These are phyloP conservation scores for Neurospora sp. DNA, from an alignment of 495 filamentous ascomycete species.

Conservation along the genomic window DNA sequence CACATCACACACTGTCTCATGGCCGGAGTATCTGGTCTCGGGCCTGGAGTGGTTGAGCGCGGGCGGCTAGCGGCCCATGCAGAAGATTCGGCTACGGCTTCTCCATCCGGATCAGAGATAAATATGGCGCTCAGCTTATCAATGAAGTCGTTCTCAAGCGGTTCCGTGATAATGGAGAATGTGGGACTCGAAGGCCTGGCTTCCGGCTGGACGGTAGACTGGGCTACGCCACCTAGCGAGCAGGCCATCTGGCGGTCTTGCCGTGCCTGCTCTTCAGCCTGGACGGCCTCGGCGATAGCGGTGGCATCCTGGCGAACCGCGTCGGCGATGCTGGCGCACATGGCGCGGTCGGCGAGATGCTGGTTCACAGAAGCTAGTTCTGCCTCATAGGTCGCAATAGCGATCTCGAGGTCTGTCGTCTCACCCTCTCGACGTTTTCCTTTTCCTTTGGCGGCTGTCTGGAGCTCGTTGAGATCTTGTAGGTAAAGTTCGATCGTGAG, in stretches of 20 bases:
- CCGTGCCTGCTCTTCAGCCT: constrained; percentile 14
- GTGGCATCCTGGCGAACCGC: constrained; percentile 20
- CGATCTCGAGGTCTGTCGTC: constrained; percentile 15
- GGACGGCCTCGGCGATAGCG: constrained; percentile 6
- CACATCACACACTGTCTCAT: constrained; percentile 6
- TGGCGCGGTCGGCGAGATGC: constrained; percentile 17
- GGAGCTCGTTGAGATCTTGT: constrained; percentile 21
- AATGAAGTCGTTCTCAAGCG: background rate
- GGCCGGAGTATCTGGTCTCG: background rate
- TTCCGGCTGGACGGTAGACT: background rate
- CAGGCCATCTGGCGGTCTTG: constrained; percentile 15
- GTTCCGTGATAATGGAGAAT: background rate
- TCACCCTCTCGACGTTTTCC: constrained; percentile 24
- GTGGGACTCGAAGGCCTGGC: background rate
- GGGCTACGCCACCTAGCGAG: background rate
- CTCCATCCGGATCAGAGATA: background rate
- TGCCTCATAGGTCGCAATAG: constrained; percentile 14
- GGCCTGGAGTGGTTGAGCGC: background rate
- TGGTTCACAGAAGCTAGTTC: constrained; percentile 17
- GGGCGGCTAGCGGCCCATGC: constrained; percentile 5
- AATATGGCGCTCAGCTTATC: background rate
- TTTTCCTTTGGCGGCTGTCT: constrained; percentile 2
- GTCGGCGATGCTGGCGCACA: constrained; percentile 24
- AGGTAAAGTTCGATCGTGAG: constrained; percentile 21
- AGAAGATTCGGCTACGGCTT: constrained; percentile 5